Conservation (phyloP, 2,329 filamentous ascomycete genomes). For the Colletotrichum orbiculare region DNA sequence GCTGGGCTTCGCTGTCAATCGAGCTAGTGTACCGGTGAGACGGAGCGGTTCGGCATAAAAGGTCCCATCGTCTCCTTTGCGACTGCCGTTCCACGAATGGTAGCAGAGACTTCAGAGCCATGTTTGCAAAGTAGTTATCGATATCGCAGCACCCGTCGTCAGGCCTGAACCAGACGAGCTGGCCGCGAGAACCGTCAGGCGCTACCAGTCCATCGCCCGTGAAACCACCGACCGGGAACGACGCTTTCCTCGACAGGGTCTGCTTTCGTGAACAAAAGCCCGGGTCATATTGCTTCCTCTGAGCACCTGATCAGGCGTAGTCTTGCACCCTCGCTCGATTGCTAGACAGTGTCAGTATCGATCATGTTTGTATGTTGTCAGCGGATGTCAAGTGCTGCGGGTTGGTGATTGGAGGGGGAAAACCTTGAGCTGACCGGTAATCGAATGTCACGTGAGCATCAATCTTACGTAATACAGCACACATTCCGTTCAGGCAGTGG, state of each 20-base stretch:
- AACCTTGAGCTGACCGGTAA: conserved; percentile 24
- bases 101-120: too few relatives aligned
- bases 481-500: too few relatives aligned
- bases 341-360: conserved; percentile 22
- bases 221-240: too few relatives aligned
- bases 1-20: conserved; percentile 18
- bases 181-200: neutral
- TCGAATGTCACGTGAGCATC: conserved; percentile 17
- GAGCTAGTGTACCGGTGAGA: neutral
- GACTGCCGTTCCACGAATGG: neutral
- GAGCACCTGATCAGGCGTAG: conserved; percentile 1
- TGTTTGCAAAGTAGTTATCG: neutral
- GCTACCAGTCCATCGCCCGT: neutral
- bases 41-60: neutral
- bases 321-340: conserved; percentile 14
- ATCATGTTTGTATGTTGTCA: conserved; percentile 10
- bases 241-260: too few relatives aligned
- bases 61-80: conserved; percentile 10
- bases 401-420: conserved; percentile 14
- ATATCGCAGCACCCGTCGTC: neutral
- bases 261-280: too few relatives aligned
- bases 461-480: too few relatives aligned
- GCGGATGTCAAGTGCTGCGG: conserved; percentile 14
- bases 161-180: too few relatives aligned
- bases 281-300: neutral